Evolutionary conservation across 208 protist species (phyloP).

Genomic region (Phytomonas sp.): DNA sequence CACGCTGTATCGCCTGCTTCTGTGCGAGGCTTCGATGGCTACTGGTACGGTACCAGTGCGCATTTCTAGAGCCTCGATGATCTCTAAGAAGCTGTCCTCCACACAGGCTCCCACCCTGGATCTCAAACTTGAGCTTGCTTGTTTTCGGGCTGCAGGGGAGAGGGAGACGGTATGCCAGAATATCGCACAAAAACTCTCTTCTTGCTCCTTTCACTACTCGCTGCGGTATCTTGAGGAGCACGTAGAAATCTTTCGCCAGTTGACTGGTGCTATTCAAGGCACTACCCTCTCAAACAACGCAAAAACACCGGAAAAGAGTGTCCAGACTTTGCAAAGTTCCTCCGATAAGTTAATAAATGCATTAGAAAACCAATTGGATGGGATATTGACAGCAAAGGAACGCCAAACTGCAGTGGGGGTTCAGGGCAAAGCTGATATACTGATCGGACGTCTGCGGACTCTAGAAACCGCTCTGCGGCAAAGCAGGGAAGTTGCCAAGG

Average conservation of each 20-base stretch:
- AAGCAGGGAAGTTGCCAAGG: slow-evolving; percentile 10
- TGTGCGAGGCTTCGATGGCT: background rate
- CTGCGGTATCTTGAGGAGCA: background rate
- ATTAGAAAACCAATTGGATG: slow-evolving; percentile 7
- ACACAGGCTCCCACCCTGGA: background rate
- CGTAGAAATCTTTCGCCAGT: background rate
- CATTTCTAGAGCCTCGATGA: background rate
- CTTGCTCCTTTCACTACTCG: background rate
- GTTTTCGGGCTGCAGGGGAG: background rate
- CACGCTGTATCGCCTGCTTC: background rate
- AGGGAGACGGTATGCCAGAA: background rate
- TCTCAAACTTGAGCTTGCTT: background rate
- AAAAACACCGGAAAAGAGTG: background rate
- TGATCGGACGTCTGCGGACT: background rate
- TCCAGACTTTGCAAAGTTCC: background rate
- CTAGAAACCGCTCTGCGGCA: slow-evolving; percentile 16
- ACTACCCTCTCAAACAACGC: background rate
- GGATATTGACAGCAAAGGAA: slow-evolving; percentile 7
- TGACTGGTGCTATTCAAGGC: background rate
- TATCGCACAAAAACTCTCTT: background rate
- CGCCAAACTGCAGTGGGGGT: background rate
- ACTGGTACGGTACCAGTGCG: background rate
- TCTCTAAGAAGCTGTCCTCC: background rate
- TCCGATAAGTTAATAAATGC: background rate
- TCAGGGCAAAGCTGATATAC: background rate